Conservation (phyloP, 2,329 filamentous ascomycete genomes). For the Trichocomaceae sp. region DNA sequence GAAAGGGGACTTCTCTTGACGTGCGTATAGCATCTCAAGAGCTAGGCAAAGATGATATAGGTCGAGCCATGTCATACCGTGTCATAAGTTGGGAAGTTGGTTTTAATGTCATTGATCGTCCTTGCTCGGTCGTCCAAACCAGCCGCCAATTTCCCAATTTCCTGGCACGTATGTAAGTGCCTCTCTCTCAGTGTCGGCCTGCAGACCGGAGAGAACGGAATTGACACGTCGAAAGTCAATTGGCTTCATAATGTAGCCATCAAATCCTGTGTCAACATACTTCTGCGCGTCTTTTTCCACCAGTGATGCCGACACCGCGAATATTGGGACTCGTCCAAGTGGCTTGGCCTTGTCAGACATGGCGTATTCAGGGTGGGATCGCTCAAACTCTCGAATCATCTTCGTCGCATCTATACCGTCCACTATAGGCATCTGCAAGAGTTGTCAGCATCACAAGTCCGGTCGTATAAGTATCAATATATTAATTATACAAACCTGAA, state of each 20-base stretch:
- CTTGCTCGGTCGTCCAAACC: conserved; percentile 51
- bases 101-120: neutral
- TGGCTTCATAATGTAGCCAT: conserved; percentile 86
- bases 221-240: conserved; percentile 73
- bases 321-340: conserved; percentile 68
- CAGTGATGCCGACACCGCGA: conserved; percentile 80
- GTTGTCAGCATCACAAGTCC: neutral
- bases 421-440: conserved; percentile 78
- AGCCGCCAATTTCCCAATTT: conserved; percentile 78
- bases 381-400: conserved; percentile 71
- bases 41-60: too few relatives aligned
- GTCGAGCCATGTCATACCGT: too few relatives aligned
- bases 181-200: conserved; percentile 52
- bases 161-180: conserved; percentile 64
- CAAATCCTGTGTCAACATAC: conserved; percentile 74
- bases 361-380: conserved; percentile 41
- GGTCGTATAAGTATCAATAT: conserved; percentile 89
- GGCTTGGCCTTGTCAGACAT: conserved; percentile 54
- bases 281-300: conserved; percentile 60
- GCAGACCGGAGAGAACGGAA: conserved; percentile 62
- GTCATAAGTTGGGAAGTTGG: neutral
- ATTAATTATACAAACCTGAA: conserved; percentile 65
- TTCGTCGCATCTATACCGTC: conserved; percentile 76
- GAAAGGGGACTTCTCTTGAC: neutral
- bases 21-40: too few relatives aligned